A percentile compares a stretch with the other conserved stretches of the same genome.
phyloP scores from a whole-genome alignment of 208 protist species.

The Borovskyia barvae region DNA sequence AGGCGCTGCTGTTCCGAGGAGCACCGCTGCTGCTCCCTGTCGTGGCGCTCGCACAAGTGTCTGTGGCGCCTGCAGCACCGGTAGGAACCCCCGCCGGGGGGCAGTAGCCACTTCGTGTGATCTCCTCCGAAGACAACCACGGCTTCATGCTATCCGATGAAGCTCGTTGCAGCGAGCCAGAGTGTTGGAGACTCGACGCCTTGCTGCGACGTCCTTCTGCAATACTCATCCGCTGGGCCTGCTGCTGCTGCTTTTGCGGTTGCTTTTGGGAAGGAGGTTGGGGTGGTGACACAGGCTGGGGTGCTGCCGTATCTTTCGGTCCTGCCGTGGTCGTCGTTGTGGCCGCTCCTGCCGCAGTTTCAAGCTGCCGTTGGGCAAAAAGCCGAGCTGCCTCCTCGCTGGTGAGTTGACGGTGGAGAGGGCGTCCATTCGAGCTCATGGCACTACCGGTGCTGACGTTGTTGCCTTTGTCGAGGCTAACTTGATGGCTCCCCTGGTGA shows the following conservation, averaged over 20 bases:
- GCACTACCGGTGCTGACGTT: slow-evolving; percentile 14
- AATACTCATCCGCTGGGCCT: background rate
- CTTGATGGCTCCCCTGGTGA: too few relatives aligned
- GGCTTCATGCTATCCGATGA: slow-evolving; percentile 7
- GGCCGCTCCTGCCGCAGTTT: slow-evolving; percentile 1
- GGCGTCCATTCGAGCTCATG: slow-evolving; percentile 8
- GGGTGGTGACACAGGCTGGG: background rate
- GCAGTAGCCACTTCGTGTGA: background rate
- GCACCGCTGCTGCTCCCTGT: too few relatives aligned
- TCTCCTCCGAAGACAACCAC: slow-evolving; percentile 19
- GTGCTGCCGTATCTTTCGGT: slow-evolving; percentile 1
- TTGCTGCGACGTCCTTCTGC: background rate
- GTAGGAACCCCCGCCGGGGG: too few relatives aligned
- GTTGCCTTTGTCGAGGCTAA: slow-evolving; percentile 2
- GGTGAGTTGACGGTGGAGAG: slow-evolving; percentile 33
- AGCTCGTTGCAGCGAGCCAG: background rate
- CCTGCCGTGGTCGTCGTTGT: slow-evolving; percentile 11
- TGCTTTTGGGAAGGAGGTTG: background rate
- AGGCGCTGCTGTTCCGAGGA: too few relatives aligned
- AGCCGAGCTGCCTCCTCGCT: slow-evolving; percentile 32
- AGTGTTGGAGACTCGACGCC: background rate
- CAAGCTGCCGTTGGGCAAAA: slow-evolving; percentile 25
- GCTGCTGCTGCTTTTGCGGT: slow-evolving; percentile 12
- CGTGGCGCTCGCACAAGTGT: too few relatives aligned
- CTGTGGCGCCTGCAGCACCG: too few relatives aligned